Evolutionary conservation across 169 alveolate species (phyloP), one percentile per base, ranked within the genome.

Genomic region (Plasmodium berghei): DNA sequence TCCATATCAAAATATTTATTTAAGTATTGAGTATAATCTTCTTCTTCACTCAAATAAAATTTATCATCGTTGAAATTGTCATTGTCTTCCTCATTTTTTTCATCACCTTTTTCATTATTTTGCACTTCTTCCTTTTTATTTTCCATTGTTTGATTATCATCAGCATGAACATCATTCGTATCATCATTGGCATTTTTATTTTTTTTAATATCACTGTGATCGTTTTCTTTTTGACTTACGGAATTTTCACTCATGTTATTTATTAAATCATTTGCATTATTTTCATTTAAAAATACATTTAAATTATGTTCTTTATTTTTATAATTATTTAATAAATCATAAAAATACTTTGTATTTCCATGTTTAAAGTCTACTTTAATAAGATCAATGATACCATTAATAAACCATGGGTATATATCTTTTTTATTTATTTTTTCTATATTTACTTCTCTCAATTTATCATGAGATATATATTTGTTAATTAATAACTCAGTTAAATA

Each of bases 401-500:
- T 86, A 63, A 59, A 86, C 91, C 91, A 86, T 8, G 91, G 91
- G 62, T 70, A 86, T 2, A 9, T 24, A 45, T 86, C 87, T 22
- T 86, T 86, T 61, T 59, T 69, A 12, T 24, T 5, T 34, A 86
- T 26, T 42, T 58, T 42, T 34, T 86, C 71, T 72, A 70, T 48
- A 58, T 86, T 26, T 46, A 59, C 2, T 40, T 86, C 45, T n/a
- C 61, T 54, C 6, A 5, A 40, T n/a, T 58, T 71, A 86, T 86
- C 70, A 34, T 24, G 59, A 8, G 28, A 14, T 22, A 48, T 55
- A 66, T 86, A 72, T 54, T 88, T 70, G 34, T 87, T 52, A 55
- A 89, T 46, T 64, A 93, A 62, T 55, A 89, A 16, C 22, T 90
- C 92, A 45, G 67, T 90, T 56, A 94, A 74, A 66, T 88, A 94